Percentiles rank a stretch among this genome's conserved stretches.
These are phyloP conservation scores for Fusarium penzigii DNA, from an alignment of 2,329 filamentous ascomycete species.

Conservation along the genomic window DNA sequence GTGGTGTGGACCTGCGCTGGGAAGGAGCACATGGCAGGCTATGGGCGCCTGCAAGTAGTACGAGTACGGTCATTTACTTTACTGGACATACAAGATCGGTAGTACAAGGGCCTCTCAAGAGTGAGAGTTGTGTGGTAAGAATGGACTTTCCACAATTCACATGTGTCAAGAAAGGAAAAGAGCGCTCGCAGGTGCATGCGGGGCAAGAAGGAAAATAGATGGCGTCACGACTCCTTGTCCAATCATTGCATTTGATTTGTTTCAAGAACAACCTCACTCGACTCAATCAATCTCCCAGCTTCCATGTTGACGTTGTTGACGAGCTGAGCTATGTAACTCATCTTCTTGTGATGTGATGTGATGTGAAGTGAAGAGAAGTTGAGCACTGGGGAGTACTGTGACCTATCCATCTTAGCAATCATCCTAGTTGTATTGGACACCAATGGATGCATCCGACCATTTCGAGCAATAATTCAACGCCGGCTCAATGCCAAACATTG, in stretches of 20 bases:
- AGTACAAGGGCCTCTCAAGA: background rate
- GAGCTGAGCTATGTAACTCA: too few relatives aligned
- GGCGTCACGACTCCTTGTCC: slow-evolving; percentile 24
- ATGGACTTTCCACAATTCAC: too few relatives aligned
- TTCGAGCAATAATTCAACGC: background rate
- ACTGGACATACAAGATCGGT: too few relatives aligned
- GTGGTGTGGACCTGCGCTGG: slow-evolving; percentile 14
- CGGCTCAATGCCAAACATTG: background rate
- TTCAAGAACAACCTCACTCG: background rate
- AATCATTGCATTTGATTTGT: background rate
- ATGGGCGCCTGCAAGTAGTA: slow-evolving; percentile 12
- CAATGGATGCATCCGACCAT: background rate
- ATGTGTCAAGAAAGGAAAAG: too few relatives aligned
- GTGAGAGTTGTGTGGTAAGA: too few relatives aligned
- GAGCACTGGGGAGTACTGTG: too few relatives aligned
- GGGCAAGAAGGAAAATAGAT: slow-evolving; percentile 11
- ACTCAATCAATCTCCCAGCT: background rate
- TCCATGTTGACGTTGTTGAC: too few relatives aligned
- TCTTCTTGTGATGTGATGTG: too few relatives aligned
- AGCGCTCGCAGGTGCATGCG: too few relatives aligned
- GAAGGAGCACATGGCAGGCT: slow-evolving; percentile 7
- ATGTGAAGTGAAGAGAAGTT: too few relatives aligned
- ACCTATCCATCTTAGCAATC: too few relatives aligned
- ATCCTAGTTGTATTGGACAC: background rate
- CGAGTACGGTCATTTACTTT: too few relatives aligned